A percentile compares a stretch with the other conserved stretches of the same genome.
phyloP scores from a whole-genome alignment of 1,284 basidiomycete species.

The Marasmius oreades region DNA sequence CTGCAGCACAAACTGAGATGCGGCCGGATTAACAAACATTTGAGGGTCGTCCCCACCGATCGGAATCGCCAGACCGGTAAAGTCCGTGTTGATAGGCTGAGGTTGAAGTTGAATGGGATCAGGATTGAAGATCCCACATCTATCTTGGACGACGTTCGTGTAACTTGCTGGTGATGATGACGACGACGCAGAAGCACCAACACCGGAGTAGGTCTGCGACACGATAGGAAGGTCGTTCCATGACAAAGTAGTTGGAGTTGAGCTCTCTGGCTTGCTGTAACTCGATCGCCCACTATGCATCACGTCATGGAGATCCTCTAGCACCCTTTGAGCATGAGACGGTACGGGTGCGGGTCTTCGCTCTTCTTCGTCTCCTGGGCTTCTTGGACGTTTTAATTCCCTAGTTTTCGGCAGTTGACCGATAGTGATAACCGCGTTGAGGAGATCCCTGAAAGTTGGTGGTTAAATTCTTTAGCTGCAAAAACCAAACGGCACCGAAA shows the following conservation, averaged over 20 bases:
- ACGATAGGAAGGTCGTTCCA: neutral
- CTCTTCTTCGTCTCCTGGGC: neutral
- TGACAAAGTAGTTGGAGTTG: neutral
- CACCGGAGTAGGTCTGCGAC: too few relatives aligned
- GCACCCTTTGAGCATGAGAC: neutral
- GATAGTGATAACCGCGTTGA: conserved; percentile 1
- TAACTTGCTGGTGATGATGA: too few relatives aligned
- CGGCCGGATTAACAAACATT: neutral
- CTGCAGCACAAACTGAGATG: neutral
- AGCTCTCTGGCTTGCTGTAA: neutral
- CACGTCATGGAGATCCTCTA: neutral
- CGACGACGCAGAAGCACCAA: too few relatives aligned
- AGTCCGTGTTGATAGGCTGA: too few relatives aligned
- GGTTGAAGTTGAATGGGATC: too few relatives aligned
- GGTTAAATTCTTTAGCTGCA: neutral
- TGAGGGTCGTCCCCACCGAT: neutral
- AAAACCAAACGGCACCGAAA: neutral
- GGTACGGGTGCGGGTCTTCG: neutral
- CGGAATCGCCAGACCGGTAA: too few relatives aligned
- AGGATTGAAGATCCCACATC: too few relatives aligned
- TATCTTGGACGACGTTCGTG: too few relatives aligned
- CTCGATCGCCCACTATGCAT: neutral
- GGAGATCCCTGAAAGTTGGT: neutral
- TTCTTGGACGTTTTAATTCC: neutral
- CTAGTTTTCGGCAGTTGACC: neutral